Base-by-base conservation (phyloP, 352 stramenopile species). In the Pythium phragmitis region DNA sequence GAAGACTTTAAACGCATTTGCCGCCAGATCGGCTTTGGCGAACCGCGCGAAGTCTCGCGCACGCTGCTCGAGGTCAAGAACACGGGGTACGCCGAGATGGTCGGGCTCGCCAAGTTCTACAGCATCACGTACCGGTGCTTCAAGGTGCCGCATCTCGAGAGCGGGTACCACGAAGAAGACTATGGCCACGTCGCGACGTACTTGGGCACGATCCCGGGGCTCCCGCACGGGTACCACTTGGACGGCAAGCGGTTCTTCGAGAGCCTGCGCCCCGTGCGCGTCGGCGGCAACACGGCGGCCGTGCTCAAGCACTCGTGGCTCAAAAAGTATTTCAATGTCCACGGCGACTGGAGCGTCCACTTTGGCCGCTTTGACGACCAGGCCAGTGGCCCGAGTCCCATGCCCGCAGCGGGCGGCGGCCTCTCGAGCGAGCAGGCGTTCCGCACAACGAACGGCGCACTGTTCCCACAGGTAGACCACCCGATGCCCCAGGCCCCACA, bases 131-230 rank as follows among this genome's bases (percentile, higher is more conserved):
- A 96, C 66, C 78, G 91, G 9, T 81, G 96, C 57, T 97, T 96
- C 72, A 97, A 97, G 70, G 74, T 96, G 57, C 59, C 70, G 12
- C 72, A 75, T 56, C 61, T 89, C 9, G 79, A 91, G 63, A 70
- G 59, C 48, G 64, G 70, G n/a, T 41, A 48, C 8, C 69, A 83
- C 59, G 96, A 92, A 71, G 92, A 98, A 70, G 90, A 98, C 70
- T 97, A 96, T 72, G 92, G 90, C 33, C 85, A 98, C 60, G 85
- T 90, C 28, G 90, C 96, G 13, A 88, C 93, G 37, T 98, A 98
- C 76, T 87, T 95, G 62, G 91, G 92, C 7, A 97, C 87, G 11
- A 91, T 98, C 62, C 73, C 76, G 3, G 62, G 80, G 36, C 79
- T 84, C 55, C 72, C 79, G n/a, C 69, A 77, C 49, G 63, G 47